phyloP scores from a whole-genome alignment of 371 early-diverging fungal genomes.

The Mortierella sp. region DNA sequence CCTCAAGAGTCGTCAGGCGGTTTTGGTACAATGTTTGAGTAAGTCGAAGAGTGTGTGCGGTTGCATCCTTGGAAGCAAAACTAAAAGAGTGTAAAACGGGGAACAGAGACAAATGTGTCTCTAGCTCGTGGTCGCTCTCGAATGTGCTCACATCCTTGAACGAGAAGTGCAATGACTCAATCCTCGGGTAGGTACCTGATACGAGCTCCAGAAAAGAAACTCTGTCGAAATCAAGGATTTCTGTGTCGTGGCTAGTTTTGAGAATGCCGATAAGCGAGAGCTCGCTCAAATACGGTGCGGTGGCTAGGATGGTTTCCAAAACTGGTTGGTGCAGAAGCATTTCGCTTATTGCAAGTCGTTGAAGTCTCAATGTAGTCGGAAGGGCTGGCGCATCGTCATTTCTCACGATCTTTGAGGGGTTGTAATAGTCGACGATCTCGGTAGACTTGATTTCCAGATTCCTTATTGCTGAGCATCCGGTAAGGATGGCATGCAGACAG shows the following conservation, averaged over 20 bases:
- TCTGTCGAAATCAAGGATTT: background rate
- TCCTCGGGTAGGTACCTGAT: background rate
- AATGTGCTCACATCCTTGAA: background rate
- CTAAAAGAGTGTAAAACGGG: slow-evolving; percentile 1
- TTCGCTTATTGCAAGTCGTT: background rate
- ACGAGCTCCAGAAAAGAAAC: background rate
- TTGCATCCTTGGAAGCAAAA: slow-evolving; percentile 2
- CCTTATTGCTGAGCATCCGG: background rate
- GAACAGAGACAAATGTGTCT: background rate
- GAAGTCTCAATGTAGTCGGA: background rate
- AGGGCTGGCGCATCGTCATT: background rate
- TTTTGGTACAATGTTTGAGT: background rate
- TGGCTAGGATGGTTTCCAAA: background rate
- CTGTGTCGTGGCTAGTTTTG: background rate
- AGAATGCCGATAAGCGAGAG: background rate
- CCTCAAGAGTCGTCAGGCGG: background rate
- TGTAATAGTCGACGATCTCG: background rate
- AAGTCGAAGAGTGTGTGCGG: background rate
- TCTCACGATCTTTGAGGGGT: too few relatives aligned
- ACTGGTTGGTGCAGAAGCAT: background rate
- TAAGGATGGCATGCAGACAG: background rate
- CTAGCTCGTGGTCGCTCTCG: background rate
- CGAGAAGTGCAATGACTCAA: background rate
- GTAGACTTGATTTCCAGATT: background rate
- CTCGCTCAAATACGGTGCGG: background rate